A percentile compares a stretch with the other conserved stretches of the same genome.
phyloP scores from a whole-genome alignment of 2,329 filamentous ascomycete species.

The Tricladium varicosporioides region DNA sequence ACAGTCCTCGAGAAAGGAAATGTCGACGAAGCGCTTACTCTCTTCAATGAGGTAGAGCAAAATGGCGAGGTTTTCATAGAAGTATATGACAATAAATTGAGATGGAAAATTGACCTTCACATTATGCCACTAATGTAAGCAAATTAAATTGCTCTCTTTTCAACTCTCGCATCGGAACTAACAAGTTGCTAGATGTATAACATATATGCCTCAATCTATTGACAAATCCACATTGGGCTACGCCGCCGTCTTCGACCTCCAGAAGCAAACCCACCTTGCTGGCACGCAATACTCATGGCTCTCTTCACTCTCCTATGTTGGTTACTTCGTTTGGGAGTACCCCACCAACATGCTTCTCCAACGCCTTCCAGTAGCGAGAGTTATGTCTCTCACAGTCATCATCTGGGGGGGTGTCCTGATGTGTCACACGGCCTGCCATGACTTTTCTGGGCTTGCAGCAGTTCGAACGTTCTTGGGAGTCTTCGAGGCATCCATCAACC shows the following conservation, averaged over 20 bases:
- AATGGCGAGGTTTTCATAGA: conserved; percentile 44
- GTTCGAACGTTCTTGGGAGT: conserved; percentile 55
- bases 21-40: conserved; percentile 48
- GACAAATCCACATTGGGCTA: conserved; percentile 49
- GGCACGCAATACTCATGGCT: conserved; percentile 53
- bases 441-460: conserved; percentile 38
- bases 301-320: conserved; percentile 54
- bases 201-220: conserved; percentile 44
- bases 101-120: conserved; percentile 57
- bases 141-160: neutral
- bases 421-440: conserved; percentile 34
- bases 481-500: conserved; percentile 51
- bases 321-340: conserved; percentile 51
- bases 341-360: conserved; percentile 54
- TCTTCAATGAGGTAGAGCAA: conserved; percentile 48
- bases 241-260: conserved; percentile 56
- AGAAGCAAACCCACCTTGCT: conserved; percentile 49
- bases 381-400: conserved; percentile 37
- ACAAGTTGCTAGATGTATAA: conserved; percentile 42
- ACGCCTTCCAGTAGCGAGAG: conserved; percentile 50
- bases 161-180: neutral
- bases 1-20: conserved; percentile 18
- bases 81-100: conserved; percentile 44
- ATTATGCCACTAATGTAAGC: conserved; percentile 49
- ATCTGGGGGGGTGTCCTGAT: conserved; percentile 38